A percentile compares a stretch with the other conserved stretches of the same genome.
phyloP scores from a whole-genome alignment of 2,329 filamentous ascomycete species.

The Cladosporium sp. region DNA sequence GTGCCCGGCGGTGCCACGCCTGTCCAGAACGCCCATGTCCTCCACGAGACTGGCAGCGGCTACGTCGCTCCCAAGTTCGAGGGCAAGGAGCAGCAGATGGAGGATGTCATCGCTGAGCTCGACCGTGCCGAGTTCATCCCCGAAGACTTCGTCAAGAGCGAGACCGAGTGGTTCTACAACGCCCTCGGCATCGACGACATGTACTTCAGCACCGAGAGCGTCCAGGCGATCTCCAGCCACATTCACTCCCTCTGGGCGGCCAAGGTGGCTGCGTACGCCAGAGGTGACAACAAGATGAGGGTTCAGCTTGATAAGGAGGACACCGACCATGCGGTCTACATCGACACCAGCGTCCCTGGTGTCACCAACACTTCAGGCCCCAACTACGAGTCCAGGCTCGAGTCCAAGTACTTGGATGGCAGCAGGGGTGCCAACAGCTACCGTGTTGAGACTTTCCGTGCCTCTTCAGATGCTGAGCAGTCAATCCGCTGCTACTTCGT shows the following conservation, averaged over 20 bases:
- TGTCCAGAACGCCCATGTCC: conserved; percentile 57
- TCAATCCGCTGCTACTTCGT: conserved; percentile 97
- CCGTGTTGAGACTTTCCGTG: conserved; percentile 96
- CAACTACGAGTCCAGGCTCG: conserved; percentile 90
- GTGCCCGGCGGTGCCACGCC: conserved; percentile 60
- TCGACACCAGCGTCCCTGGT: conserved; percentile 93
- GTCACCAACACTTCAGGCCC: conserved; percentile 75
- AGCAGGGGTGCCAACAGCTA: conserved; percentile 72
- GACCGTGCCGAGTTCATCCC: conserved; percentile 84
- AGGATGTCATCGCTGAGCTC: conserved; percentile 80
- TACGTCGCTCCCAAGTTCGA: conserved; percentile 94
- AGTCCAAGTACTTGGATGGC: conserved; percentile 91
- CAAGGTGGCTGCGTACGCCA: conserved; percentile 90
- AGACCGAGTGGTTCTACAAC: conserved; percentile 96
- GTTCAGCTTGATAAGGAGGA: conserved; percentile 96
- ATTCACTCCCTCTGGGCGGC: conserved; percentile 96
- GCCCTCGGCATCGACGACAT: conserved; percentile 97
- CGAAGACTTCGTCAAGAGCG: conserved; percentile 74
- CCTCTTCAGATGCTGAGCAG: conserved; percentile 70
- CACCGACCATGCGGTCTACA: conserved; percentile 93
- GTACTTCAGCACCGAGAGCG: conserved; percentile 90
- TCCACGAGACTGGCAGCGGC: conserved; percentile 87
- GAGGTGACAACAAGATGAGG: conserved; percentile 91
- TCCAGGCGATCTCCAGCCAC: conserved; percentile 85
- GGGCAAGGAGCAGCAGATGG: conserved; percentile 90